These are phyloP conservation scores for Guadua angustifolia DNA, from an alignment of 176 grass and related monocot genomes.

Conservation along the genomic window DNA sequence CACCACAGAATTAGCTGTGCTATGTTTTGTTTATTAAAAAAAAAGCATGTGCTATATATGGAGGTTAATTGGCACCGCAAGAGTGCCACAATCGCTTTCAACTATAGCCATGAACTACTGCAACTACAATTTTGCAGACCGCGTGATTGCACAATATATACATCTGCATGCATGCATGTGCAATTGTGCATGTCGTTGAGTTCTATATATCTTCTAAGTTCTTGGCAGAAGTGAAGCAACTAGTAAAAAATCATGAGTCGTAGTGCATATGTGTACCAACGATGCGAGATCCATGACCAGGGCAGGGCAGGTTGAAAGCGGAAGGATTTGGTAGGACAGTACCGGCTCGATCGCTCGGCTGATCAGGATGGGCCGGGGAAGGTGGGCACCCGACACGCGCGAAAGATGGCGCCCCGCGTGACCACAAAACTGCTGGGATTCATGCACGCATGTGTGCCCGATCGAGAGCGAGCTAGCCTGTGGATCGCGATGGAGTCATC, in stretches of 20 bases:
- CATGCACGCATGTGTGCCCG: constrained; percentile 4
- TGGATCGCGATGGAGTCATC: constrained; percentile 51
- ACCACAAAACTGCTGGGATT: constrained; percentile 11
- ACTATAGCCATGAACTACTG: neutral
- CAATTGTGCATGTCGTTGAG: neutral
- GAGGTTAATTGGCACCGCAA: neutral
- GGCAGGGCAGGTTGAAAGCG: constrained; percentile 2
- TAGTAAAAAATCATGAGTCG: neutral
- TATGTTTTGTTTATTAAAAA: neutral
- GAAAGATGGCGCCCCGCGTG: constrained; percentile 25
- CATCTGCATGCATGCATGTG: neutral
- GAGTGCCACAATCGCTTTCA: neutral
- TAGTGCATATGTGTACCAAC: constrained; percentile 19
- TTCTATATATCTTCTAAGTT: neutral
- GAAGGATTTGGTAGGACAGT: neutral
- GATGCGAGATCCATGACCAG: constrained; percentile 28
- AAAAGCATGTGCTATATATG: neutral
- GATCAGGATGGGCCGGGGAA: neutral
- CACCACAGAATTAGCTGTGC: neutral
- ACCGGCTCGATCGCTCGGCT: constrained; percentile 17
- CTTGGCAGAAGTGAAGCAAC: neutral
- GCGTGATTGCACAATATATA: neutral
- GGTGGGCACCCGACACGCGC: neutral
- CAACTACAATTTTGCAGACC: neutral
- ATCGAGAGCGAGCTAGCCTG: constrained; percentile 15